Evolutionary conservation across 2,329 filamentous ascomycete genomes (phyloP).

Genomic region (Nannizziopsis arthrosporioides): DNA sequence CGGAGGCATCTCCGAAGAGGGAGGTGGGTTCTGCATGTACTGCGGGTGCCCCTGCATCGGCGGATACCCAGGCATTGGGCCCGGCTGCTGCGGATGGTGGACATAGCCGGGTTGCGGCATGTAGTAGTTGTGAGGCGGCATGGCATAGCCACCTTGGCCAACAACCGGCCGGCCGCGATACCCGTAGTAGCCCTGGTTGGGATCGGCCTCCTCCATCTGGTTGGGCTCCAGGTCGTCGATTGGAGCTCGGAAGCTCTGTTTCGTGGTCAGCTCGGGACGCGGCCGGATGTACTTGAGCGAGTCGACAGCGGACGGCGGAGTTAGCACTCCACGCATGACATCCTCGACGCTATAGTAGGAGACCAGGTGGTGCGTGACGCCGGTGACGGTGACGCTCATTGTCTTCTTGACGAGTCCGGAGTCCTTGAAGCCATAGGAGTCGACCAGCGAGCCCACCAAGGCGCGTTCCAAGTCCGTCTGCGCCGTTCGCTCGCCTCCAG

Average conservation of each 20-base stretch:
- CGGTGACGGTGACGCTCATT: constrained; percentile 64
- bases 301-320: constrained; percentile 46
- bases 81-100: constrained; percentile 26
- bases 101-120: constrained; percentile 25
- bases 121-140: constrained; percentile 29
- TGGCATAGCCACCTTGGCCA: constrained; percentile 24
- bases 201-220: constrained; percentile 30
- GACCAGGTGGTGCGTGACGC: constrained; percentile 71
- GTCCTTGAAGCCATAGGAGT: constrained; percentile 77
- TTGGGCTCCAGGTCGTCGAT: constrained; percentile 49
- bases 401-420: constrained; percentile 85
- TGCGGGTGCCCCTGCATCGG: constrained; percentile 22
- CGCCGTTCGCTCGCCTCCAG: constrained; percentile 24
- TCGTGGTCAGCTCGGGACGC: constrained; percentile 46
- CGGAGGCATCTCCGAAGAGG: constrained; percentile 21
- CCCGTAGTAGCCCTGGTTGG: constrained; percentile 29
- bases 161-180: constrained; percentile 30
- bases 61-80: constrained; percentile 26
- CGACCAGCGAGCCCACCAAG: constrained; percentile 72
- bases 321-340: constrained; percentile 51
- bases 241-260: constrained; percentile 55
- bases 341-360: constrained; percentile 80
- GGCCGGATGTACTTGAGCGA: constrained; percentile 42
- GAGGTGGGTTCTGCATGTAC: constrained; percentile 26
- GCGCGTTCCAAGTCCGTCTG: constrained; percentile 43